Base-by-base conservation (phyloP, 2,329 filamentous ascomycete species). In the Ophiosphaerella herpotricha region DNA sequence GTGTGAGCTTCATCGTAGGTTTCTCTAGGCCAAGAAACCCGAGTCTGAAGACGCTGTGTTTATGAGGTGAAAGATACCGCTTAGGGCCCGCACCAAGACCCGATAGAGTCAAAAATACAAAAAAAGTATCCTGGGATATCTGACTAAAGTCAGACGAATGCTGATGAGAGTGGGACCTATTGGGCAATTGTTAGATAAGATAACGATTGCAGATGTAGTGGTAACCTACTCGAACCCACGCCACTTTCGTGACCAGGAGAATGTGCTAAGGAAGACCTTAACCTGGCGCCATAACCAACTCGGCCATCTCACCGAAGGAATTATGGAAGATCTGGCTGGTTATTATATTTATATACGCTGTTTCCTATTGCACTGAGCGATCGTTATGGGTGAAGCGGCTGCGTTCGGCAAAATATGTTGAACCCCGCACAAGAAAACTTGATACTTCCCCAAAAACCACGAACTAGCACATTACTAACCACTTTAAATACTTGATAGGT, bases 231-330 rank as follows among this genome's bases (percentile, higher is more conserved):
- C 59, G 66, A 68, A 69, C 66, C 58, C 66, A 68, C 66, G 70
- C 69, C 66, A 70, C 64, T 72, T 71, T 70, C 68, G 66, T 69
- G 67, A 72, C 68, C 67, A 72, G 68, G 68, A 71, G 67, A 56
- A 54, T 60, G 41, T 66, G 59, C 57, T 68, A 68, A 69, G 65
- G 53, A 23, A 34, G 48, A 68, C 66, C 64, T 69, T 69, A 68
- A 69, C 66, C 65, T 68, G 64, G 64, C 66, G 65, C 66, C 66
- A 67, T 69, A 69, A 69, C 66, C 66, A 68, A 62, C 61, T 68
- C 62, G 65, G 65, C 65, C 65, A 68, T 65, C 63, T 67, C 62
- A 66, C 63, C 64, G 26, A 14, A 29, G 32, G 14, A 43, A 48
- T 49, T 46, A 54, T 58, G 43, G 14, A 40, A 7, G 21, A 26